Evolutionary conservation across 352 stramenopile genomes (phyloP).

Genomic region (Phytophthora sojae): DNA sequence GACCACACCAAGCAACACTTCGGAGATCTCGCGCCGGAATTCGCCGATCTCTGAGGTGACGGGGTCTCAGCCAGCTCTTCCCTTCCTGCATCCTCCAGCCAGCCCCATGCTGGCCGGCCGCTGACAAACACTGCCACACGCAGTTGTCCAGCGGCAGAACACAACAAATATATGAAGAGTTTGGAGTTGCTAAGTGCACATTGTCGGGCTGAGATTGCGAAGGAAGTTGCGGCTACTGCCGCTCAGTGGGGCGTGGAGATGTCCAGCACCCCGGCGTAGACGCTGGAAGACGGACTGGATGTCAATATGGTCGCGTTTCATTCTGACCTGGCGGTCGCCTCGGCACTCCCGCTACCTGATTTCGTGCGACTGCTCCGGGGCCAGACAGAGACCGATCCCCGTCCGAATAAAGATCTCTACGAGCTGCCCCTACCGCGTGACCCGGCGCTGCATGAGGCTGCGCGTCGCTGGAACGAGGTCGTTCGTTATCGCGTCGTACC

Average conservation of each 20-base stretch:
- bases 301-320: neutral
- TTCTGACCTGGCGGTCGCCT: neutral
- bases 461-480: neutral
- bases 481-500: neutral
- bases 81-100: neutral
- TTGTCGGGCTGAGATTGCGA: neutral
- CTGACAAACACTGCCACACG: neutral
- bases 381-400: neutral
- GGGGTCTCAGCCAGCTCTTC: neutral
- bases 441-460: neutral
- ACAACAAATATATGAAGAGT: neutral
- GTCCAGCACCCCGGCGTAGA: neutral
- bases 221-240: neutral
- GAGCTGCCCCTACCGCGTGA: neutral
- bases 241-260: neutral
- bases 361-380: neutral
- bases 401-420: neutral
- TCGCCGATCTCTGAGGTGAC: neutral
- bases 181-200: neutral
- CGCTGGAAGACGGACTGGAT: neutral
- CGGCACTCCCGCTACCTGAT: neutral
- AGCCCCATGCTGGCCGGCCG: neutral
- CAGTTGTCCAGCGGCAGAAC: neutral
- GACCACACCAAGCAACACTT: neutral
- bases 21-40: neutral